These are phyloP conservation scores for Neofusicoccum parvum DNA, from an alignment of 2,329 filamentous ascomycete species.

Conservation along the genomic window DNA sequence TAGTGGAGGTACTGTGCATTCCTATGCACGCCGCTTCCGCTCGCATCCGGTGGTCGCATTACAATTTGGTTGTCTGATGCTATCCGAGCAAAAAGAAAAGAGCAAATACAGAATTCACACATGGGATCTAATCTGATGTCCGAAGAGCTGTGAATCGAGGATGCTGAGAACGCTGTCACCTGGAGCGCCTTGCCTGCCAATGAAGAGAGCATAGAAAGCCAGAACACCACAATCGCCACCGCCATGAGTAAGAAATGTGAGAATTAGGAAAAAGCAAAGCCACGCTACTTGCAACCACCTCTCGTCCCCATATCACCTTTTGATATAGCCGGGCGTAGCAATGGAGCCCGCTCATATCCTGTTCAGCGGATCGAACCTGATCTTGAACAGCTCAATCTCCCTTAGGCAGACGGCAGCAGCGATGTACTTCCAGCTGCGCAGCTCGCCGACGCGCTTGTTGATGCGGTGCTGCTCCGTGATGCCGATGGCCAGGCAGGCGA, in stretches of 20 bases:
- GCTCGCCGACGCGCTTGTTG: conserved; percentile 32
- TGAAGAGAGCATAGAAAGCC: too few relatives aligned
- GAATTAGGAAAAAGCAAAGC: background rate
- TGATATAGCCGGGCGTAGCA: too few relatives aligned
- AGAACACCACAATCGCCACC: background rate
- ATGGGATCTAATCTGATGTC: background rate
- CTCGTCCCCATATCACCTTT: background rate
- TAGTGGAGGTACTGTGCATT: too few relatives aligned
- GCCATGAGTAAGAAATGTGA: background rate
- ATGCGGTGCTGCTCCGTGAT: conserved; percentile 38
- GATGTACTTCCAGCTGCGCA: conserved; percentile 58
- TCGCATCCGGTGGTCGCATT: too few relatives aligned
- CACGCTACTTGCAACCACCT: background rate
- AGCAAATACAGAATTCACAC: background rate
- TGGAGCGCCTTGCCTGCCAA: too few relatives aligned
- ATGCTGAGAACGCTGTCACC: too few relatives aligned
- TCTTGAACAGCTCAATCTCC: conserved; percentile 46
- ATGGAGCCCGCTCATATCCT: background rate
- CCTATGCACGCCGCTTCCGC: background rate
- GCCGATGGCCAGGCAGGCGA: conserved; percentile 53
- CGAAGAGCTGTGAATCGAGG: background rate
- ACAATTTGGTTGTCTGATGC: background rate
- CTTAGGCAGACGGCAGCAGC: conserved; percentile 54
- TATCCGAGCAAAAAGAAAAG: background rate
- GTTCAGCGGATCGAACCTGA: conserved; percentile 10